Evolutionary conservation across 768 basidiomycete genomes (phyloP).

Genomic region (Kwoniella bestiolae): DNA sequence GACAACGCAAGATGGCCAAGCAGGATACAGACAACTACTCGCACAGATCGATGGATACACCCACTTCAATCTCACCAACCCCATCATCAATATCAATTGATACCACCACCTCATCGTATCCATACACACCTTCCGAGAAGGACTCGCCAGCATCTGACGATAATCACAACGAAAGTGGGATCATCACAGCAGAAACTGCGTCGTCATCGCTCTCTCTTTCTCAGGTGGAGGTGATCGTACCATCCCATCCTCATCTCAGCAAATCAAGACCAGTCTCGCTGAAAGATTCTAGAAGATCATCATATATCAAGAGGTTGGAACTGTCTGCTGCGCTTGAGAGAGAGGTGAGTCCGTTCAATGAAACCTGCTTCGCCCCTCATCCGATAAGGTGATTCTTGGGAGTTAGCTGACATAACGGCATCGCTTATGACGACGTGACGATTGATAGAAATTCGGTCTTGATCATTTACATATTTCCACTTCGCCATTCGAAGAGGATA

Average conservation of each 20-base stretch:
- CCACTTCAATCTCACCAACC: too few relatives aligned
- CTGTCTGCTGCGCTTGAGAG: background rate
- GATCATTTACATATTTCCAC: constrained; percentile 3
- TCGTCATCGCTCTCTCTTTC: background rate
- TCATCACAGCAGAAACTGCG: too few relatives aligned
- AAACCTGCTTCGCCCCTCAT: background rate
- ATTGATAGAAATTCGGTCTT: constrained; percentile 13
- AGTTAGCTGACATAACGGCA: constrained; percentile 4
- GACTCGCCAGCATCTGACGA: too few relatives aligned
- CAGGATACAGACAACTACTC: too few relatives aligned
- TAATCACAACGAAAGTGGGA: too few relatives aligned
- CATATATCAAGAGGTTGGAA: constrained; percentile 11
- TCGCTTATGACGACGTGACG: background rate
- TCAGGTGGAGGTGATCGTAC: background rate
- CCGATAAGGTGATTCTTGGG: background rate
- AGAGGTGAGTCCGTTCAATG: constrained; percentile 5
- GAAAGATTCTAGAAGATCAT: constrained; percentile 4
- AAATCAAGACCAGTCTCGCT: background rate
- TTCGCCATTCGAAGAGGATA: constrained; percentile 9
- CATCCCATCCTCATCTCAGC: background rate
- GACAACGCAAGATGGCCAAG: too few relatives aligned
- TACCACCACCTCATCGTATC: too few relatives aligned
- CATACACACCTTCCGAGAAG: too few relatives aligned
- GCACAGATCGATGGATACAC: too few relatives aligned
- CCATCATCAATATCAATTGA: too few relatives aligned